These are phyloP conservation scores for Cryptococcus jaspeensis DNA, from an alignment of 1,284 basidiomycete genomes.

Conservation along the genomic window DNA sequence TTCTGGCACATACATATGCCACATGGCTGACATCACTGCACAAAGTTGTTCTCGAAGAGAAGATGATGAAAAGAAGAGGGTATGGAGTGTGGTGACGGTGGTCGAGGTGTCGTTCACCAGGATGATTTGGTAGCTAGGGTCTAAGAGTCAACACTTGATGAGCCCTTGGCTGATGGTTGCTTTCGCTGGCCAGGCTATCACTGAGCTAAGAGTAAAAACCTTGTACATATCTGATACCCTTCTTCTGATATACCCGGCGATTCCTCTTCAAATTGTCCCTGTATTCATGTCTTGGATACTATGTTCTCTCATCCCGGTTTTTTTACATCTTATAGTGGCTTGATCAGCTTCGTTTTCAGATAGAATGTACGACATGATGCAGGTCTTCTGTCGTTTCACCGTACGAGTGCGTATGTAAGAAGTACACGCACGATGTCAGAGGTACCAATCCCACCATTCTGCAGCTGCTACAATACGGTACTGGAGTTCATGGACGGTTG, in stretches of 20 bases:
- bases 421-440: too few relatives aligned
- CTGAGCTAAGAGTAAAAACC: too few relatives aligned
- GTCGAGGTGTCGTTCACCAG: not conserved
- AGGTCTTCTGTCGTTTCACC: not conserved
- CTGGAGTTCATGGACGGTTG: too few relatives aligned
- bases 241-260: too few relatives aligned
- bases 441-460: too few relatives aligned
- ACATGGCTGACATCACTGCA: not conserved
- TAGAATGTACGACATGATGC: not conserved
- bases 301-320: not conserved
- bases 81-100: too few relatives aligned
- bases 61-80: not conserved
- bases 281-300: not conserved
- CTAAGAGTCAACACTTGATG: not conserved
- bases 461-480: too few relatives aligned
- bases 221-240: too few relatives aligned
- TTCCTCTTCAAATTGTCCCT: not conserved
- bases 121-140: not conserved
- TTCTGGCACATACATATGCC: not conserved
- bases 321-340: not conserved
- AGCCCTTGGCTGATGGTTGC: not conserved
- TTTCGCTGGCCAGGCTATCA: too few relatives aligned
- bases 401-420: too few relatives aligned
- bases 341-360: not conserved
- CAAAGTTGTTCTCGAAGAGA: conserved; percentile 8